A percentile compares a stretch with the other conserved stretches of the same genome.
phyloP scores from a whole-genome alignment of 192 early-diverging fungal species.

The Podila epigama region DNA sequence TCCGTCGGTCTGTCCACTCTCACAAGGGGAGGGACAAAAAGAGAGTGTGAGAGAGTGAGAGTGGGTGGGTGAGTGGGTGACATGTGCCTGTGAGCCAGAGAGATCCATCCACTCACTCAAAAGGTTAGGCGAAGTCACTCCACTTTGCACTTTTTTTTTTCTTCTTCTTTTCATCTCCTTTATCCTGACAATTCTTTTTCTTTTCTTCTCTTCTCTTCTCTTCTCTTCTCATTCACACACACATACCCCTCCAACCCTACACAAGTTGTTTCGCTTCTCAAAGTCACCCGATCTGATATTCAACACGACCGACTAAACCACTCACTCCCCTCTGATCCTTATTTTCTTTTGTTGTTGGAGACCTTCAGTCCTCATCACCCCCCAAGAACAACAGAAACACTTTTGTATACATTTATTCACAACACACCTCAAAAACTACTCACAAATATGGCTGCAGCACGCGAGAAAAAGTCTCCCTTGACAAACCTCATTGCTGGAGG shows the following conservation, averaged over 20 bases:
- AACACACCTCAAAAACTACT: not conserved
- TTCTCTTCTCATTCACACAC: not conserved
- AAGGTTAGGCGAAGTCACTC: not conserved
- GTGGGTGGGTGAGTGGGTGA: not conserved
- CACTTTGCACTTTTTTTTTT: not conserved
- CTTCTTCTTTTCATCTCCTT: not conserved
- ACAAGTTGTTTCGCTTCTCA: not conserved
- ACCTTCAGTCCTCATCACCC: not conserved
- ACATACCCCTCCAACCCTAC: not conserved
- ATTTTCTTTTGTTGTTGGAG: no score
- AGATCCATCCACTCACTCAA: no score
- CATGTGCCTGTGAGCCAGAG: conserved; percentile 3
- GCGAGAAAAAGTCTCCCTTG: conserved; percentile 69
- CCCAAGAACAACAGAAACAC: not conserved
- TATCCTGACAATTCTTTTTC: not conserved
- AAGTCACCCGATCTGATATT: no score
- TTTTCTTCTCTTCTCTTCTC: conserved; percentile 1
- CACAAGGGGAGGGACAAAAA: no score
- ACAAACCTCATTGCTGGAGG: conserved; percentile 92
- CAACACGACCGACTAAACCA: no score
- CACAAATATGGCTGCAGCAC: conserved; percentile 21
- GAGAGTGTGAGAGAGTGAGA: no score
- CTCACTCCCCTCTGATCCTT: no score
- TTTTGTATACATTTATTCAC: not conserved
- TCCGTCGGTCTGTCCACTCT: not conserved